Evolutionary conservation across 148 eudicot genomes (phyloP), one percentile per base, ranked within the genome.

Genomic region (Heliamphora exappendiculata): DNA sequence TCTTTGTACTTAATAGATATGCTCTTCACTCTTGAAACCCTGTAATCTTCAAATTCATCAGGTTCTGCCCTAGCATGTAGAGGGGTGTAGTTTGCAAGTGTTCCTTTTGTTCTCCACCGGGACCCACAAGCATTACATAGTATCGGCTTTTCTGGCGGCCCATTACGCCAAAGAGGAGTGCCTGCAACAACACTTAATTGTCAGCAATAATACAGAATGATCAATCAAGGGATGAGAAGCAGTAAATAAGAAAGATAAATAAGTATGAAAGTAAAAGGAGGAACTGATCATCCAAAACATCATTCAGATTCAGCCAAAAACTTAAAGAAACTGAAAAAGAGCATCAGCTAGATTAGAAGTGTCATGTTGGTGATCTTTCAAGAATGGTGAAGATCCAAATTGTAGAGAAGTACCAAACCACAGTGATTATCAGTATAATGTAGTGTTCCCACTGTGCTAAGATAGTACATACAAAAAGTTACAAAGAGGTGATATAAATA

Each of bases 101-200:
- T 81, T 75, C 99, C 99, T 80, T 95, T 95, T 14, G 99, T 95
- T 88, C 99, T 91, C 99, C 99, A 95, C 45, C 99, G 84, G 5
- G 99, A 91, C 33, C 99, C 99, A 82, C 99, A 95, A 42, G 99
- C 99, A 83, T 95, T 95, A 83, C 99, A 95, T 31, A 93, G 89
- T 47, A 95, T 85, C 29, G 99, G 99, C 93, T 96, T 96, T 78
- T 96, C 99, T 1, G 99, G 97, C 65, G 99, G 99, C 58, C 99
- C 99, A 81, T 96, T 96, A 72, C 99, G 90, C 99, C 99, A 96
- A 68, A 96, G 98, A 34, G 99, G 99, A 73, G 99, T 96, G 89
- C 91, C 99, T 95, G 85, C 72, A 74, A 53, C 73, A 62, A 64
- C 55, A 76, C 33, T 66, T 70, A 37, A 72, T 17, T 59, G 75